Base-by-base conservation (phyloP, 1,284 basidiomycete species). In the Coniferiporia weirii region DNA sequence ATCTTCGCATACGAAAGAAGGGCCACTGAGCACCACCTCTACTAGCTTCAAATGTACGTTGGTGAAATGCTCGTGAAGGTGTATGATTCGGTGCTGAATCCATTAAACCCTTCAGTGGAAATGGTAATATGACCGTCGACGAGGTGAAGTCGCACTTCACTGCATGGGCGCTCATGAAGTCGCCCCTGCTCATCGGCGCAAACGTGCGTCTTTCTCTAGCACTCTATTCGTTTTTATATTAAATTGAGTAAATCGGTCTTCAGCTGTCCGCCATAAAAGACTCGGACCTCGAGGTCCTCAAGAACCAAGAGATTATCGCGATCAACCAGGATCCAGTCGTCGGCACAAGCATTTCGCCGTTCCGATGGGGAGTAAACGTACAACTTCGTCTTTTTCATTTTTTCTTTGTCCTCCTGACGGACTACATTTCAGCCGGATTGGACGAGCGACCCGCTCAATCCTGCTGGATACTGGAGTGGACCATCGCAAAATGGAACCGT, bases 281-380 rank as follows among this genome's bases (percentile, higher is more conserved):
- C 20, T 74, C 80, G 54, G 75, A 76, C 10, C 69, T 87, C 1
- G 73, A 74, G 43, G 81, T 87, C 64, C 72, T 87, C 49, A 83
- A 73, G 66, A 87, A 87, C 67, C 67, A 65, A 45, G 85, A 87
- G 68, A 80, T 87, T 54, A 76, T 87, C 34, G 85, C 81, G 10
- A 85, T 87, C 64, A 85, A 85, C 66, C 85, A 87, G 68, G 85
- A 87, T 66, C 75, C 80, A 0, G 80, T 82, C 0, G 75, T 82
- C 46, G 85, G 84, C 2, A 81, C 79, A 9, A 77, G 78, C 35
- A 75, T 86, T 56, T 76, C 81, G 32, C 85, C 85, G 9, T 87
- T 87, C 73, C 73, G 83, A 64, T 87, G 85, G 85, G 85, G 85
- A 6, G 66, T 79, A 46, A 81, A 81, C 66, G 80, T 81, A 35